These are phyloP conservation scores for Botrytis sinoallii DNA, from an alignment of 2,329 filamentous ascomycete species.

Conservation along the genomic window DNA sequence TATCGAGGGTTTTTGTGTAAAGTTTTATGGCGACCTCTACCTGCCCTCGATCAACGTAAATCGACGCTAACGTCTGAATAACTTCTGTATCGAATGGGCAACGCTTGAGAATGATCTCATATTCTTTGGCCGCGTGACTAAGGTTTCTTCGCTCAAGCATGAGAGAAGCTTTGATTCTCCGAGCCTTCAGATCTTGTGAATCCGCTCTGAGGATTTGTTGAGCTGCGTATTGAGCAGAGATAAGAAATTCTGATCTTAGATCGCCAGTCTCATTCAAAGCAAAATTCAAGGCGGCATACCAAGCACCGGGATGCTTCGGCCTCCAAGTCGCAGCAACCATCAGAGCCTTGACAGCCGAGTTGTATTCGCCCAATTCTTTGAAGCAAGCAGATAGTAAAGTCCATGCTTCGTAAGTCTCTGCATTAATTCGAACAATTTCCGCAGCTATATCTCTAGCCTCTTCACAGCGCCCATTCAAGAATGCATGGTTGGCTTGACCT, in stretches of 20 bases:
- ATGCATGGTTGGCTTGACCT: conserved; percentile 64
- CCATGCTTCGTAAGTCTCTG: conserved; percentile 65
- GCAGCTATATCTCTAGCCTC: conserved; percentile 56
- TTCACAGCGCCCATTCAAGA: conserved; percentile 59
- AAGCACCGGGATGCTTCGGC: conserved; percentile 57
- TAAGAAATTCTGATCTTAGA: conserved; percentile 45
- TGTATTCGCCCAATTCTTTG: conserved; percentile 55
- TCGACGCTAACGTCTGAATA: conserved; percentile 38
- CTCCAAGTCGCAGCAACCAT: conserved; percentile 61
- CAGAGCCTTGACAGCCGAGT: conserved; percentile 57
- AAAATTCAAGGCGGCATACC: conserved; percentile 57
- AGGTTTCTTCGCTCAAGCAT: conserved; percentile 54
- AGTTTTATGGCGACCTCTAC: conserved; percentile 36
- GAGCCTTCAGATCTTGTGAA: conserved; percentile 50
- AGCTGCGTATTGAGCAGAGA: conserved; percentile 57
- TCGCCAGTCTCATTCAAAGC: conserved; percentile 52
- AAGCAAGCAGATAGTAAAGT: conserved; percentile 59
- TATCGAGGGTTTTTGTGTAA: conserved; percentile 37
- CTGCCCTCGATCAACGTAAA: conserved; percentile 38
- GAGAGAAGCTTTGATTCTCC: conserved; percentile 57
- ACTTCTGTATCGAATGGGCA: conserved; percentile 46
- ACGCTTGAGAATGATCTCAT: conserved; percentile 51
- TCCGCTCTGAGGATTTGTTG: conserved; percentile 58
- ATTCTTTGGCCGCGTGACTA: conserved; percentile 54
- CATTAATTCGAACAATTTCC: conserved; percentile 66